Base-by-base conservation (phyloP, 73 alveolate genomes). In the Tetrahymena borealis region DNA sequence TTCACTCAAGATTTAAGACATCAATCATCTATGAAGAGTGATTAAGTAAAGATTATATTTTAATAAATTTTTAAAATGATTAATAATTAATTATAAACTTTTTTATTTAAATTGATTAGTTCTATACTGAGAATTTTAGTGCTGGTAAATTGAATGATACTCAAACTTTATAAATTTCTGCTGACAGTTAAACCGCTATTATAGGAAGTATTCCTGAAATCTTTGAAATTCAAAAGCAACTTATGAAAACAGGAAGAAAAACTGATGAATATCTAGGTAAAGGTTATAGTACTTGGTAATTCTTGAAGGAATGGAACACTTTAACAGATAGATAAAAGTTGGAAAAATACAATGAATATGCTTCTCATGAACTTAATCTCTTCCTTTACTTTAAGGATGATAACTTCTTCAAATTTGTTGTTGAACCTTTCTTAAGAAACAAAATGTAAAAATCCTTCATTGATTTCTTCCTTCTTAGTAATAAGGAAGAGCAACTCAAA, bases 361-460 rank as follows among this genome's bases (percentile, higher is more conserved):
- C 91, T 77, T 91, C 95, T 40, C 97, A 96, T 90, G 99, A 97
- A 79, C 91, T 97, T 8, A 96, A 97, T 91, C 13, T 96, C 15
- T 97, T 97, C 92, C 41, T 97, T 78, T 96, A 85, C 95, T 79
- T 91, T 39, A 96, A 94, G 91, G 99, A 97, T 78, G 32, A 78
- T 12, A 92, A 78, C 40, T 97, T 91, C 94, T 97, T 97, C 90
- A 93, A 91, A 16, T 40, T 38, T 31, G 96, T 96, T 40, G 97
- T 94, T 15, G 79, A 91, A 79, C 97, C 98, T 36, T 96, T 92
- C 91, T 33, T 97, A 16, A 78, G 28, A 31, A 39, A 78, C 78
- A 97, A 97, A 92, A 95, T 97, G 95, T 97, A 97, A 91, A 97
- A 96, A 90, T 79, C 94, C 12, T 91, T 96, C 91, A 79, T 97